Base-by-base conservation (phyloP, 225 moss, liverwort and hornwort species). In the Sphagnum tenellum region DNA sequence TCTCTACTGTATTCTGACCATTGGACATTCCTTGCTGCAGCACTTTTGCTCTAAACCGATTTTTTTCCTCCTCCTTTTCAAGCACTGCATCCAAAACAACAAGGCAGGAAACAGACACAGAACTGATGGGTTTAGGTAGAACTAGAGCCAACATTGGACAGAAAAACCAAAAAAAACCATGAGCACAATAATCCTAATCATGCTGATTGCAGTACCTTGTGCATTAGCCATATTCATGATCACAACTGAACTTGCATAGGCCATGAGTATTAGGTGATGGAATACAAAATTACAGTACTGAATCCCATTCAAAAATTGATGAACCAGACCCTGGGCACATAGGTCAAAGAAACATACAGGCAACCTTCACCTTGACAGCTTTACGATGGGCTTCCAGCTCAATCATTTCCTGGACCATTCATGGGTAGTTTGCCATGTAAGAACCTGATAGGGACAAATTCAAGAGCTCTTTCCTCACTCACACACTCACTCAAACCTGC, bases 51-150 rank as follows among this genome's bases (percentile, higher is more conserved):
- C 80, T 75, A 65, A 70, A 78, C 45, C 75, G 77, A 59, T 73
- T 75, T 66, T 81, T 84, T 69, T 78, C 80, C 56, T 84, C 84
- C 71, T 84, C 84, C 71, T 75, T 75, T 48, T 81, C 75, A n/a
- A 84, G 77, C 77, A 84, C 84, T 84, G 69, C 49, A 57, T 52
- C 51, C n/a, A 65, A 46, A 44, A 66, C 13, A 56, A 12, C 10
- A 56, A 47, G 44, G 52, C 66, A 66, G 5, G 44, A 8, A 14
- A 9, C 44, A 12, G 45, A 44, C 12, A 48, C 48, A 13, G 55
- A 52, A 65, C 7, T 45, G 14, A 55, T 9, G 12, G 8, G 4
- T 5, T 11, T 6, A 64, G 64, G 29, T 29, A 29, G 29, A 29
- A 29, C 29, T 29, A 29, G 29, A 29, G 29, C 29, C 29, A 29